Evolutionary conservation across 129 eudicot genomes (phyloP).

Genomic region (Ambrosia trifida): DNA sequence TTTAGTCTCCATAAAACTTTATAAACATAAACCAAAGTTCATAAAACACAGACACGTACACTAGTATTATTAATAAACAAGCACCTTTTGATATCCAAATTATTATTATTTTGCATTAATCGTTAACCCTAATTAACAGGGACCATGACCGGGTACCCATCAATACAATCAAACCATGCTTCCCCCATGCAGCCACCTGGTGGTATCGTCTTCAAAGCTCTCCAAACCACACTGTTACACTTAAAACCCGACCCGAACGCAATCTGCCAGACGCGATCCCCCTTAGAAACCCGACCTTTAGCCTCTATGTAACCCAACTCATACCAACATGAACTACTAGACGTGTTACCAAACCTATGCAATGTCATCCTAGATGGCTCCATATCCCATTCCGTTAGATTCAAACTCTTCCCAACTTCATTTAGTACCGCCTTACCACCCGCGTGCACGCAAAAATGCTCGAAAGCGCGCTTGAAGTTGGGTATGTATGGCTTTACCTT

Average conservation of each 20-base stretch:
- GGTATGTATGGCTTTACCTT: slow-evolving; percentile 24
- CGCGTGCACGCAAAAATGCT: slow-evolving; percentile 22
- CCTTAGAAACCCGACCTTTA: slow-evolving; percentile 10
- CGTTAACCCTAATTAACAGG: not conserved
- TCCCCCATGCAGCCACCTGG: slow-evolving; percentile 19
- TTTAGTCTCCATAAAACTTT: no score
- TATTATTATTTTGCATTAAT: no score
- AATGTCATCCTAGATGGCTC: slow-evolving; percentile 21
- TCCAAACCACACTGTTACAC: slow-evolving; percentile 19
- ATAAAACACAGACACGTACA: no score
- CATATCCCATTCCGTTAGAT: slow-evolving; percentile 13
- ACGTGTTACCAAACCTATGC: slow-evolving; percentile 18
- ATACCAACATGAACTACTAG: slow-evolving; percentile 13
- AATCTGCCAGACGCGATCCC: slow-evolving; percentile 26
- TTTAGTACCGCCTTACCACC: slow-evolving; percentile 9
- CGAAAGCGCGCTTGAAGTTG: slow-evolving; percentile 17
- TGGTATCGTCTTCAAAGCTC: slow-evolving; percentile 7
- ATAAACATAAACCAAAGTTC: no score
- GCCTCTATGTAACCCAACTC: slow-evolving; percentile 13
- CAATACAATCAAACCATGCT: slow-evolving; percentile 19
- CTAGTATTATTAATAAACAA: no score
- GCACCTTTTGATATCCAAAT: no score
- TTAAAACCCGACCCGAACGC: slow-evolving; percentile 23
- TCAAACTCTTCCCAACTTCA: slow-evolving; percentile 11
- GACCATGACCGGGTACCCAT: slow-evolving; percentile 13